Conservation (phyloP, 345 rosid species). For the Ceriops decandra region DNA sequence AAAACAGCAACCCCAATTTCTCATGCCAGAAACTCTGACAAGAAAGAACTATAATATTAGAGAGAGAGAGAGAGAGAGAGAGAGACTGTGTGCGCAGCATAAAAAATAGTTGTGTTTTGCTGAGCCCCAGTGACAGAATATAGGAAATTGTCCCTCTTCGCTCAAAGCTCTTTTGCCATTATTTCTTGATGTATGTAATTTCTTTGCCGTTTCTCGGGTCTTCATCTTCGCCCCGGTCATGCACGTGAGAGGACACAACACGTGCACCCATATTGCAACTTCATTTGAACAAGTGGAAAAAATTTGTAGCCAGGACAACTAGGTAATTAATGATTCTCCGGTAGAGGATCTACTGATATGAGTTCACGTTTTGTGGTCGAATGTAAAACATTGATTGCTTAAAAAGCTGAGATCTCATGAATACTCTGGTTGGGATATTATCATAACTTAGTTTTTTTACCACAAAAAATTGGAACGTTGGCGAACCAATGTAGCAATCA, state of each 20-base stretch:
- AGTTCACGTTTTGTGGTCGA: no score
- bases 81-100: not conserved
- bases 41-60: not conserved
- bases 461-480: no score
- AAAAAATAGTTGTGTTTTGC: not conserved
- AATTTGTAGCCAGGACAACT: not conserved
- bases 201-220: not conserved
- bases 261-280: slow-evolving; percentile 22
- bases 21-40: not conserved
- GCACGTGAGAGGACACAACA: slow-evolving; percentile 29
- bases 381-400: no score
- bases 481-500: no score
- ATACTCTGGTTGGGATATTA: no score
- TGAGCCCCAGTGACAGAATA: slow-evolving; percentile 31
- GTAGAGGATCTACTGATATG: not conserved
- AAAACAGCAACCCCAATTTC: not conserved
- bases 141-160: slow-evolving; percentile 31
- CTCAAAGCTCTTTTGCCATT: slow-evolving; percentile 11
- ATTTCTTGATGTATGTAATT: not conserved
- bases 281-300: slow-evolving; percentile 3
- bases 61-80: not conserved
- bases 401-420: no score
- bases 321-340: not conserved
- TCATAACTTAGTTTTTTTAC: no score
- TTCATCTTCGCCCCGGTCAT: slow-evolving; percentile 13